These are phyloP conservation scores for Cadophora sp. DNA, from an alignment of 2,329 filamentous ascomycete species.

Conservation along the genomic window DNA sequence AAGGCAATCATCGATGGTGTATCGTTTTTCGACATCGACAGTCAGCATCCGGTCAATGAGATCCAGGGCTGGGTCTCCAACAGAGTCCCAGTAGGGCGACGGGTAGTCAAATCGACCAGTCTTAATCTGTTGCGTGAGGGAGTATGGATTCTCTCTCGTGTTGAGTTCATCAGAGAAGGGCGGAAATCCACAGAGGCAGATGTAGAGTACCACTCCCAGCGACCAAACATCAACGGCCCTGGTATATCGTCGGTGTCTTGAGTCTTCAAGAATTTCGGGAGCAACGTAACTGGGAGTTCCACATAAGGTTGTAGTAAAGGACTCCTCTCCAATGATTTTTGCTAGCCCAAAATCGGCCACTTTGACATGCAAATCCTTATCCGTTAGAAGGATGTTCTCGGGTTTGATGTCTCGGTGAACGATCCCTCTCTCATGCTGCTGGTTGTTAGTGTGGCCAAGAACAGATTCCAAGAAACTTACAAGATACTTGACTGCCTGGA, in stretches of 20 bases:
- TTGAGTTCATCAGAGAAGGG: constrained; percentile 96
- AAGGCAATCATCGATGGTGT: constrained; percentile 89
- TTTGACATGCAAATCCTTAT: constrained; percentile 87
- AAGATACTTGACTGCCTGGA: constrained; percentile 93
- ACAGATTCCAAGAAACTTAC: constrained; percentile 58
- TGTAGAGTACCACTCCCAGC: constrained; percentile 96
- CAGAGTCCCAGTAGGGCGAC: constrained; percentile 92
- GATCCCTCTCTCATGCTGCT: constrained; percentile 92
- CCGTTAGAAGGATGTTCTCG: constrained; percentile 75
- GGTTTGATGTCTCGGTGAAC: constrained; percentile 87
- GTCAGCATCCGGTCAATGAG: constrained; percentile 95
- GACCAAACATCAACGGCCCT: constrained; percentile 97
- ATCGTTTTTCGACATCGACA: constrained; percentile 82
- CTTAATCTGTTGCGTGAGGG: constrained; percentile 87
- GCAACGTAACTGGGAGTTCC: constrained; percentile 98
- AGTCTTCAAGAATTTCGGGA: constrained; percentile 89
- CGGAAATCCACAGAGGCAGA: constrained; percentile 94
- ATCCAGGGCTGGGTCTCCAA: constrained; percentile 86
- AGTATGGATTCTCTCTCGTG: constrained; percentile 82
- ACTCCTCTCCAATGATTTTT: constrained; percentile 98
- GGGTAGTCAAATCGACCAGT: constrained; percentile 91
- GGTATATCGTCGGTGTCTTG: constrained; percentile 84
- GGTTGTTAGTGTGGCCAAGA: constrained; percentile 40
- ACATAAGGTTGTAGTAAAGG: constrained; percentile 94
- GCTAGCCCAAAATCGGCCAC: constrained; percentile 95